Percentiles rank a stretch among this genome's conserved stretches.
Conservation (phyloP, 1,284 basidiomycete species). For the Agroathelia rolfsii region DNA sequence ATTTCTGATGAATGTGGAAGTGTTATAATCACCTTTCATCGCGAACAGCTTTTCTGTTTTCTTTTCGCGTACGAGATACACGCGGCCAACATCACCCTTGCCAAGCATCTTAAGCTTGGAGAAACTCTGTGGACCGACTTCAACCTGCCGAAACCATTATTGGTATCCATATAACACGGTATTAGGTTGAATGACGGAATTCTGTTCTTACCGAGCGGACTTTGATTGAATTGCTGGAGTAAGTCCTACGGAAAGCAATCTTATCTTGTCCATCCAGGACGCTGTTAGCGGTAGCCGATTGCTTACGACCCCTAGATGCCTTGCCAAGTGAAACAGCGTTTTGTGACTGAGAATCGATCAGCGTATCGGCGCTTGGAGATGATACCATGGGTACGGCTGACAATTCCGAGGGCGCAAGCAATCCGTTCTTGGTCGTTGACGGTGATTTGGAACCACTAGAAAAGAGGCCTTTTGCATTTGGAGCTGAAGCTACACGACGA, state of each 20-base stretch:
- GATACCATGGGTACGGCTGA: constrained; percentile 20
- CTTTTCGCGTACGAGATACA: constrained; percentile 94
- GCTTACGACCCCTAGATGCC: constrained; percentile 8
- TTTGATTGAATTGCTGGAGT: constrained; percentile 97
- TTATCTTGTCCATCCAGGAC: constrained; percentile 47
- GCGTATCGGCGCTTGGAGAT: constrained; percentile 8
- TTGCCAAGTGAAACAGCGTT: too few relatives aligned
- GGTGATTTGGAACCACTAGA: constrained; percentile 41
- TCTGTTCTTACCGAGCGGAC: constrained; percentile 61
- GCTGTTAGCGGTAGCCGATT: constrained; percentile 7
- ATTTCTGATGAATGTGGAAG: constrained; percentile 10
- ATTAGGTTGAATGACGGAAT: constrained; percentile 2
- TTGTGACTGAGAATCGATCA: constrained; percentile 8
- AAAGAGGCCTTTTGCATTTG: constrained; percentile 91
- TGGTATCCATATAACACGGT: too few relatives aligned
- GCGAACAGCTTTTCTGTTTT: constrained; percentile 88
- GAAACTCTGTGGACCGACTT: constrained; percentile 87
- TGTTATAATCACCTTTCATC: constrained; percentile 76
- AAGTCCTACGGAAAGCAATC: constrained; percentile 83
- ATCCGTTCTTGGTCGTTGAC: constrained; percentile 61
- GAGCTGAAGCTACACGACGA: constrained; percentile 90
- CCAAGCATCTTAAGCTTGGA: constrained; percentile 92
- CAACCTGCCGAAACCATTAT: constrained; percentile 44
- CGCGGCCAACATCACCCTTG: constrained; percentile 93
- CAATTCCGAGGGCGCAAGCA: constrained; percentile 56